Evolutionary conservation across 2,329 filamentous ascomycete genomes (phyloP), one percentile per base, ranked within the genome.

Genomic region (Penicillium sp.): DNA sequence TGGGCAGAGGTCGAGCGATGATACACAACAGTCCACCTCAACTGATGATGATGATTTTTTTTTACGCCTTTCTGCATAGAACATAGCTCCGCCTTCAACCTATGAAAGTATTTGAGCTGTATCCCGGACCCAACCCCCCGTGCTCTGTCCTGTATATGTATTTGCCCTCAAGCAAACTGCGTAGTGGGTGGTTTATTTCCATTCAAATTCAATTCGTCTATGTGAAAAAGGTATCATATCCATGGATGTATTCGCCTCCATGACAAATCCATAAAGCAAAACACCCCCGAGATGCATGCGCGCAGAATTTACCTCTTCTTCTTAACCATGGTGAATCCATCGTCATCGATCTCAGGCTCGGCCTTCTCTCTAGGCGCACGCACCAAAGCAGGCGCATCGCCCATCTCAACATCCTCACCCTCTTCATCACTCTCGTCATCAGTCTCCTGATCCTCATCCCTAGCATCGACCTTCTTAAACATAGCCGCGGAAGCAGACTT

Each of bases 241-340:
- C 35, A 44, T 38, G 31, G 44, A 46, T 45, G 48, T 35, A 18
- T 24, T 10, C 36, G 43, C 35, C 44, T 7, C 16, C 16, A 9
- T 16, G 1, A 24, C 8, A 48, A 49, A 41, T 30, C 28, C 24
- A 53, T 40, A 45, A 27, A 35, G 11, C 39, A 5, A 9, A 45
- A 51, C 24, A 13, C 18, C 40, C 33, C 33, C 18, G 35, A 20
- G n/a, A 20, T 3, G 18, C 9, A 38, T 14, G 11, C 9, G 13
- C 20, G 9, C 20, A 41, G n/a, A 42, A 47, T 56, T 65, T 63
- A 69, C 69, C 75, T 79, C 75, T 78, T 81, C 79, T 84, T 88
- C 76, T 84, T 88, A 58, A 91, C 88, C 71, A 81, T 89, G 14
- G 85, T 89, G 69, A 92, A 92, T 4, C 89, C 89, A 65, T 92